Base-by-base conservation (phyloP, 2,329 filamentous ascomycete genomes). In the Claviceps sp. region DNA sequence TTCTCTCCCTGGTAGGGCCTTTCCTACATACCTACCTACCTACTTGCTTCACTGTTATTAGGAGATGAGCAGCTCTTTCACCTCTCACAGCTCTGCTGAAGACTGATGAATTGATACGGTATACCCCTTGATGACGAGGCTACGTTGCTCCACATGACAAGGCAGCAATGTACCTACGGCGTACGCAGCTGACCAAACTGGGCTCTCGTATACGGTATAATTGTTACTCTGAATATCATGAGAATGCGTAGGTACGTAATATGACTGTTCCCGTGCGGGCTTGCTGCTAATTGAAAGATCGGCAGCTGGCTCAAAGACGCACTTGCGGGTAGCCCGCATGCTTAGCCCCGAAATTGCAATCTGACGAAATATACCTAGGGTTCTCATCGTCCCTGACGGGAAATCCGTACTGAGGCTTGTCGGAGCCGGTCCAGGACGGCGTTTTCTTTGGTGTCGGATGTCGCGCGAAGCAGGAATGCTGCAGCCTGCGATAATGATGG, bases 151-250 rank as follows among this genome's bases (percentile, higher is more conserved):
- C 16, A 37, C 30, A 47, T 45, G n/a, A 9, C 50, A 20, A 48
- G 50, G 45, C 45, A 30, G 37, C 14, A 18, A 22, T 4, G 22
- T 45, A 13, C 40, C 14, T 40, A 16, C 18, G 18, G 18, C 18
- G 18, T 18, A 18, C 51, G 49, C 18, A 52, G 51, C 51, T 52
- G 46, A 34, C 51, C 34, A 49, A 40, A 49, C 40, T 48, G 50
- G 50, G 50, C 50, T 24, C 24, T 48, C 8, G 22, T 26, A 40
- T 6, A n/a, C n/a, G 18, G 18, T 18, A 18, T 18, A 5, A n/a
- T n/a, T 6, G 37, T 16, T 16, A 40, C 16, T n/a, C 7, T 16
- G 38, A 18, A 40, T 8, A 30, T 30, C 30, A 30, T 9, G 30
- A 1, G 26, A 7, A 30, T 30, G 30, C 8, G 9, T 30, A n/a